A percentile compares a stretch with the other conserved stretches of the same genome.
Conservation (phyloP, 2,329 filamentous ascomycete species). For the Ophiognomonia clavigignenti-juglandacearum region DNA sequence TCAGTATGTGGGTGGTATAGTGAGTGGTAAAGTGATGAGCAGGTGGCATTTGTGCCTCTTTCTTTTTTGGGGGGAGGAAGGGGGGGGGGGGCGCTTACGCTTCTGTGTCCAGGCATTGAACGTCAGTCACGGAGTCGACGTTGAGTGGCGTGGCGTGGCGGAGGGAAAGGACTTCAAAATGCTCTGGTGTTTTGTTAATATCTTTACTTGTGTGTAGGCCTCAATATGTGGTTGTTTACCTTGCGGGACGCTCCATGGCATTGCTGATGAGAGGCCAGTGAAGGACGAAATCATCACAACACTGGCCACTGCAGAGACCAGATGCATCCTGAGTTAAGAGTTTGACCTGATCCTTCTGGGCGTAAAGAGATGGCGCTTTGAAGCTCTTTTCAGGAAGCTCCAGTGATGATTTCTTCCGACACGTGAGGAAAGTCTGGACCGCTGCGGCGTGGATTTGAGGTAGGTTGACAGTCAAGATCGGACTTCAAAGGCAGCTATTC, state of each 20-base stretch:
- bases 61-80: neutral
- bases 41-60: too few relatives aligned
- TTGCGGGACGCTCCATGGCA: constrained; percentile 15
- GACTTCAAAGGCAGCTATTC: constrained; percentile 1
- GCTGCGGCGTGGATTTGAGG: neutral
- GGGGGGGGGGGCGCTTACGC: constrained; percentile 27
- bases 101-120: constrained; percentile 35
- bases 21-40: too few relatives aligned
- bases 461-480: neutral
- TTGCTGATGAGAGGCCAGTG: constrained; percentile 23
- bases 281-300: constrained; percentile 27
- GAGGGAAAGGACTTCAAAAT: constrained; percentile 39
- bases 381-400: neutral
- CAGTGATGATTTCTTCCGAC: neutral
- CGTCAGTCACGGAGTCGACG: constrained; percentile 34
- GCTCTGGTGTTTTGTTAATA: constrained; percentile 18
- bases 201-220: neutral
- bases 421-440: neutral
- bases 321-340: constrained; percentile 26
- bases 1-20: too few relatives aligned
- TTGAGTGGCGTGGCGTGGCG: constrained; percentile 34
- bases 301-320: constrained; percentile 24
- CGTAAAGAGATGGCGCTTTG: neutral
- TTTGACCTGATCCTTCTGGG: neutral
- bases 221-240: neutral